Conservation (phyloP, 2,329 filamentous ascomycete species). For the Colletotrichum salicis region DNA sequence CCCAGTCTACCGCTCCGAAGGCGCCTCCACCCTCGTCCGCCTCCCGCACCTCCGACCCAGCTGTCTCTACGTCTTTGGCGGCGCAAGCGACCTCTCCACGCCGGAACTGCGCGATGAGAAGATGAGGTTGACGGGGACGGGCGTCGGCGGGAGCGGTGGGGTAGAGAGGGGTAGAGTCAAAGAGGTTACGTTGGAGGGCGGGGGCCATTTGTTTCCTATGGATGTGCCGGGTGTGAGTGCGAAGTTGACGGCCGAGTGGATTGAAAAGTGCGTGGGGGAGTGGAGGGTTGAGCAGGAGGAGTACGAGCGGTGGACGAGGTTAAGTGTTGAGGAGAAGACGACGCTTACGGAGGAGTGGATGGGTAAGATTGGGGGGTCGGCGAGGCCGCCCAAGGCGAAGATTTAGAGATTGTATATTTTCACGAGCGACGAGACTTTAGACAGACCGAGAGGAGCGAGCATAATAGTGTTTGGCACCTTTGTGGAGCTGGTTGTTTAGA, state of each 20-base stretch:
- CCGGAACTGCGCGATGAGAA: conserved; percentile 64
- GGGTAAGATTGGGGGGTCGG: conserved; percentile 58
- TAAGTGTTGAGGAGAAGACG: conserved; percentile 63
- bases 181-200: conserved; percentile 69
- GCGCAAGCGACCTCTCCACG: conserved; percentile 64
- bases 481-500: not conserved
- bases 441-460: not conserved
- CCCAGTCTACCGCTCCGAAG: conserved; percentile 76
- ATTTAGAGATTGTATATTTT: conserved; percentile 4
- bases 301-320: conserved; percentile 66
- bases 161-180: conserved; percentile 72
- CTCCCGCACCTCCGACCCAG: conserved; percentile 72
- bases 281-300: conserved; percentile 68
- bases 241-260: conserved; percentile 65
- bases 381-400: conserved; percentile 35
- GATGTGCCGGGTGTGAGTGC: conserved; percentile 78
- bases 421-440: conserved; percentile 2
- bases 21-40: conserved; percentile 62
- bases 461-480: not conserved
- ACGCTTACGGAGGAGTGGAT: conserved; percentile 66
- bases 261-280: conserved; percentile 64
- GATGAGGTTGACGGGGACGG: conserved; percentile 71
- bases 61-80: conserved; percentile 77
- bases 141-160: conserved; percentile 75
- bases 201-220: conserved; percentile 86